A percentile compares a stretch with the other conserved stretches of the same genome.
Evolutionary conservation across 371 early-diverging fungal species (phyloP).

Genomic region (Batrachochytrium dendrobatidis): DNA sequence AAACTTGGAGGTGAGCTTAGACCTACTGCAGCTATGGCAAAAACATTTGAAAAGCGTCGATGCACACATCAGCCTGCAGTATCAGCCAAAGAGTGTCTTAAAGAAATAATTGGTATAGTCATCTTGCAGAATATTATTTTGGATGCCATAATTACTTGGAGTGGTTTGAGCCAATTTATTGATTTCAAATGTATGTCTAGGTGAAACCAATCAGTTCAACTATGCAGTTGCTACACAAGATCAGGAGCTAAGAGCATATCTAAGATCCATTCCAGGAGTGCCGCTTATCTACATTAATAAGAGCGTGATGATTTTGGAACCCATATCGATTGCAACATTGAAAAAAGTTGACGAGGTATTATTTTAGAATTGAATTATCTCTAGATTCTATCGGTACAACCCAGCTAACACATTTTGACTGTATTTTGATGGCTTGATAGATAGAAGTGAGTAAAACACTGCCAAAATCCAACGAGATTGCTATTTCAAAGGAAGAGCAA

Average conservation of each 20-base stretch:
- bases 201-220: constrained; percentile 60
- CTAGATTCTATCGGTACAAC: constrained; percentile 1
- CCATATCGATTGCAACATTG: constrained; percentile 50
- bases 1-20: constrained; percentile 50
- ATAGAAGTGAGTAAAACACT: constrained; percentile 50
- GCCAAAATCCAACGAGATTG: constrained; percentile 34
- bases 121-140: background rate
- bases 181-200: constrained; percentile 7
- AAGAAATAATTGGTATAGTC: constrained; percentile 51
- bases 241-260: constrained; percentile 48
- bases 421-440: constrained; percentile 22
- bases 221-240: constrained; percentile 82
- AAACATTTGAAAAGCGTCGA: constrained; percentile 65
- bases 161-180: too few species aligned
- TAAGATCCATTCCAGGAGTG: constrained; percentile 71
- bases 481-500: constrained; percentile 34
- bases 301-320: constrained; percentile 74
- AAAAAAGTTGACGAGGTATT: constrained; percentile 38
- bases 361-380: background rate
- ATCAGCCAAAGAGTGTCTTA: constrained; percentile 63
- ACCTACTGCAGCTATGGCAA: constrained; percentile 53
- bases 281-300: constrained; percentile 79
- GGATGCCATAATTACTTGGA: too few species aligned
- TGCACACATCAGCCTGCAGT: constrained; percentile 64
- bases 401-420: too few species aligned